Base-by-base conservation (phyloP, 2,329 filamentous ascomycete genomes). In the Ceratocystis cubensis region DNA sequence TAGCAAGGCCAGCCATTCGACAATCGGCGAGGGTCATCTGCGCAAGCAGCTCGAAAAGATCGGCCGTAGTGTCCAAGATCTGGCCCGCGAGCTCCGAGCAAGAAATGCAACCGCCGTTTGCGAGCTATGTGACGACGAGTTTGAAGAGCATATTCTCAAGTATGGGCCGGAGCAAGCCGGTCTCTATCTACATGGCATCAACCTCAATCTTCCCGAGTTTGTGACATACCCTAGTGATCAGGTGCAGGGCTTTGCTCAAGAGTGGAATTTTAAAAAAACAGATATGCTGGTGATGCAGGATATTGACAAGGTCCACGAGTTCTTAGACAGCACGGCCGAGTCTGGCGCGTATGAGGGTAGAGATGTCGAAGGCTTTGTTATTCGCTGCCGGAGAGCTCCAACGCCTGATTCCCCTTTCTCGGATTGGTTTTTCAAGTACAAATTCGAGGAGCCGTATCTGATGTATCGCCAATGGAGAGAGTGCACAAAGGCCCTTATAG, bases 341-440 rank as follows among this genome's bases (percentile, higher is more conserved):
- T 93, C 91, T 7, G 94, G 94, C 4, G 87, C 89, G 45, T 93
- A 96, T 76, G 87, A 89, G 69, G 93, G 92, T 8, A 88, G 92
- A 65, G 93, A 97, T 71, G 93, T 96, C 0, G 94, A 99, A 76
- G 94, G 94, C 3, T 99, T 99, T 71, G 94, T 99, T 67, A 88
- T 99, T 71, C 87, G 94, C 66, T 97, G 94, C 82, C 89, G 85
- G 78, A 85, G 79, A 79, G 78, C 81, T 17, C 73, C 76, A n/a
- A 76, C 84, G 33, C 78, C 79, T 0, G 77, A 76, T 0, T 73
- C 75, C 15, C 82, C 83, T 0, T 94, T 86, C 74, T 78, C 83
- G n/a, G 92, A 99, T 75, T 99, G 94, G 94, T 99, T 99, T 77
- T 99, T 99, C 86, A 99, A 99, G 77, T 99, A 92, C 83, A 99